Percentiles rank a stretch among this genome's conserved stretches.
Evolutionary conservation across 257 asterid genomes (phyloP).

Genomic region (Solanum chilense): DNA sequence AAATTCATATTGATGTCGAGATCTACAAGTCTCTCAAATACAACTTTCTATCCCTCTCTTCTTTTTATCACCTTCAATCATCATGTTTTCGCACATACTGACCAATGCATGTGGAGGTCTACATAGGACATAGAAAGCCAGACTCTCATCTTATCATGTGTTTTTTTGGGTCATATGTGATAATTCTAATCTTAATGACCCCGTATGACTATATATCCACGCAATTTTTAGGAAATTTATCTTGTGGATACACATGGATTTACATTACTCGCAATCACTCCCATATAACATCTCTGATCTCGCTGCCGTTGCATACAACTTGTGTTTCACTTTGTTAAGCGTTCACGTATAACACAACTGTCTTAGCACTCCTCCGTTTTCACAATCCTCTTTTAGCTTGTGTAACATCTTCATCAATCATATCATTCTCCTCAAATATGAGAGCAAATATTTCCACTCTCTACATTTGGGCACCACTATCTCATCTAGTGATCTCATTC

Average conservation of each 20-base stretch:
- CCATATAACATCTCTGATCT: not conserved
- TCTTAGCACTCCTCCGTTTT: too few relatives aligned
- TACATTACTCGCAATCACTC: not conserved
- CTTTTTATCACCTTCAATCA: not conserved
- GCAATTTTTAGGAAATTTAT: not conserved
- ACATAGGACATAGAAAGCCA: not conserved
- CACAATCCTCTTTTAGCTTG: not conserved
- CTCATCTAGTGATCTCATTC: too few relatives aligned
- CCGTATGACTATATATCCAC: not conserved
- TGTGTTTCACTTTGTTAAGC: not conserved
- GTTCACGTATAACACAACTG: not conserved
- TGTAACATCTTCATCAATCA: not conserved
- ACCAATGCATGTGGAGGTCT: not conserved
- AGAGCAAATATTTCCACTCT: too few relatives aligned
- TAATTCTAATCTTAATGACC: not conserved
- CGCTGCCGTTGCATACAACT: not conserved
- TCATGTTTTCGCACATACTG: not conserved
- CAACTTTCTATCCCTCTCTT: not conserved
- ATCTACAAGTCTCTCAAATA: too few relatives aligned
- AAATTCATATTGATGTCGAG: too few relatives aligned
- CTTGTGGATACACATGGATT: not conserved
- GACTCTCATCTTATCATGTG: not conserved
- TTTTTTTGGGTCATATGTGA: not conserved
- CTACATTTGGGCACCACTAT: too few relatives aligned
- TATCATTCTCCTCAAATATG: too few relatives aligned